Base-by-base conservation (phyloP, 306 rosid species). In the Carpinus viminea region DNA sequence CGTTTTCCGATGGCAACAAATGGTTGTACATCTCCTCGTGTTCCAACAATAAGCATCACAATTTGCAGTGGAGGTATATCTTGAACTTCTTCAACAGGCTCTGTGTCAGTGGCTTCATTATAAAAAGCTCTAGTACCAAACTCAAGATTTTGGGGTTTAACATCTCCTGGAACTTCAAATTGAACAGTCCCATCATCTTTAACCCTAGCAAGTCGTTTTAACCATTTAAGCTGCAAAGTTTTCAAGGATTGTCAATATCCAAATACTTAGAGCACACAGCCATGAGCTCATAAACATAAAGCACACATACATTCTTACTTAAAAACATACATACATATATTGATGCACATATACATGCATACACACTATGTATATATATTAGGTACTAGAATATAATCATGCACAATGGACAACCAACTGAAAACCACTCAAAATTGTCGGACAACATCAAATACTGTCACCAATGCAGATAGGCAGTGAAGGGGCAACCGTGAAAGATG, bases 11-110 rank as follows among this genome's bases (percentile, higher is more conserved):
- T 92, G 76, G 98, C 97, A 85, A 90, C 84, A 85, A 95, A 95
- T 60, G 98, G 98, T 52, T 95, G 98, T 47, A 95, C 97, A 83
- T 95, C 98, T 83, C 98, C 98, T 71, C 89, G 85, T 53, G 98
- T 95, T 41, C 98, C 98, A 43, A 92, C 98, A 82, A 95, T 91
- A 82, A 95, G 96, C 92, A 95, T 92, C 69, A 86, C 98, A 87
- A 95, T 91, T 83, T 92, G 92, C 82, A 86, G 79, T 1, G 91
- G 97, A 51, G 52, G 91, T 77, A 88, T 72, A 78, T 84, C 78
- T 65, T 78, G 81, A 73, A 12, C 78, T 72, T 69, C 83, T 12
- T 83, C 84, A 1, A 28, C 52, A 55, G 54, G 56, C 76, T 82
- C 88, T 45, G 68, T 86, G 51, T 70, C 83, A 36, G 6, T 71